Evolutionary conservation across 2,329 filamentous ascomycete genomes (phyloP), one percentile per base, ranked within the genome.

Genomic region (Scedosporium boydii): DNA sequence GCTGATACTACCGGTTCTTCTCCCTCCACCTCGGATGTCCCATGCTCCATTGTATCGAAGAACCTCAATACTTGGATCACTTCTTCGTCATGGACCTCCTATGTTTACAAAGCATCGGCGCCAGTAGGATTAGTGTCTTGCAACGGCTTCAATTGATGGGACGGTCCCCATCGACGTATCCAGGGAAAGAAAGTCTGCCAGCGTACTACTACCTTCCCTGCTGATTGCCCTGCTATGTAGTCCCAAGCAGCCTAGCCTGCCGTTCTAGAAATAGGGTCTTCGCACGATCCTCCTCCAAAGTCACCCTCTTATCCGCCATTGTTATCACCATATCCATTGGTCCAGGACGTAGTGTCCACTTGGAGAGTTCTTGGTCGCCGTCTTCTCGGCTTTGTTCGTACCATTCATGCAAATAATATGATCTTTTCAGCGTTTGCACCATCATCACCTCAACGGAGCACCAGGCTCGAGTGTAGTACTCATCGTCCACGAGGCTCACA

Each of bases 401-500:
- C 73, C 74, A 75, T 26, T 66, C 12, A 60, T 74, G 73, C 18
- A 68, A n/a, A 3, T 66, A 63, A 61, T 75, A 75, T 12, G 71
- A 68, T 26, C 65, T 67, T 34, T 64, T 65, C 27, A 76, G 67
- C 10, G 68, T 70, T 62, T 72, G 68, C 1, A 72, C 67, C 62
- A 75, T 69, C 58, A 72, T 64, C 1, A 69, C 70, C 63, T 77
- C 75, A 5, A 75, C 70, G 1, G 67, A 70, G 65, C 75, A 77
- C 75, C 75, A 77, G 1, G 74, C 73, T 1, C 75, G 69, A 6
- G 66, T 64, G 64, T 73, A 72, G 65, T 76, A 77, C 1, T 61
- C 23, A 3, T 72, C 67, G 51, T 75, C 72, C 2, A 71, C 65
- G 38, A 78, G 68, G 56, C 75, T 76, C 65, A 77, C 74, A 58